Evolutionary conservation across 164 flowering plant species (phyloP).

Genomic region (Tetracentron sinense): DNA sequence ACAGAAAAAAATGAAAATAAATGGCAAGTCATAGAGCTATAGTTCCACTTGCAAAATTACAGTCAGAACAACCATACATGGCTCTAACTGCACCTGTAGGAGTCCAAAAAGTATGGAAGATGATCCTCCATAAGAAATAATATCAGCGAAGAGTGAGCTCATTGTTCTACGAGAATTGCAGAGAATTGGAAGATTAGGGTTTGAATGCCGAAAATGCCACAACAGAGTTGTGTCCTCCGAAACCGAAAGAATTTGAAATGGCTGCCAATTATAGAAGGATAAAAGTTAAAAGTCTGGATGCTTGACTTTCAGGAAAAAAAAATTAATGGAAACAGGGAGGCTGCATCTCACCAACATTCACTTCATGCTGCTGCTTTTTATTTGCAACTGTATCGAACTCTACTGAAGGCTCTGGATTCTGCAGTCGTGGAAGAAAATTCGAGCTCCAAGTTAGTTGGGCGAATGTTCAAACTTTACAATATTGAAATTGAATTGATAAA

Average conservation of each 20-base stretch:
- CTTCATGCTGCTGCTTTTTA: slow-evolving; percentile 78
- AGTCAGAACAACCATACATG: too few relatives aligned
- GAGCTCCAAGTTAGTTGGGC: not conserved
- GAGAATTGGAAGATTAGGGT: slow-evolving; percentile 39
- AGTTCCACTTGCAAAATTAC: too few relatives aligned
- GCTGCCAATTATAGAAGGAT: slow-evolving; percentile 44
- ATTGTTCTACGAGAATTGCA: too few relatives aligned
- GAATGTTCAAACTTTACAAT: too few relatives aligned
- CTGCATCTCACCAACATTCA: slow-evolving; percentile 74
- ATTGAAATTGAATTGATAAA: too few relatives aligned
- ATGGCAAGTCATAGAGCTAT: too few relatives aligned
- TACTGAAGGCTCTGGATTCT: slow-evolving; percentile 85
- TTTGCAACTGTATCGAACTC: slow-evolving; percentile 89
- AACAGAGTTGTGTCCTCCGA: slow-evolving; percentile 92
- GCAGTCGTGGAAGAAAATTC: slow-evolving; percentile 10
- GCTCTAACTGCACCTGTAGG: too few relatives aligned
- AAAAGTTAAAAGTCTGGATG: too few relatives aligned
- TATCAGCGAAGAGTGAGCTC: too few relatives aligned
- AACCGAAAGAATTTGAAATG: slow-evolving; percentile 89
- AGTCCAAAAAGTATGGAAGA: not conserved
- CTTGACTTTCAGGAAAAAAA: too few relatives aligned
- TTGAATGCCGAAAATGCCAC: slow-evolving; percentile 82
- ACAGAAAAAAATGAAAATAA: too few relatives aligned
- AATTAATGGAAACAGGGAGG: not conserved
- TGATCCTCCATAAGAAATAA: not conserved